A percentile compares a stretch with the other conserved stretches of the same genome.
These are phyloP conservation scores for Suillus tomentosus DNA, from an alignment of 768 basidiomycete species.

Conservation along the genomic window DNA sequence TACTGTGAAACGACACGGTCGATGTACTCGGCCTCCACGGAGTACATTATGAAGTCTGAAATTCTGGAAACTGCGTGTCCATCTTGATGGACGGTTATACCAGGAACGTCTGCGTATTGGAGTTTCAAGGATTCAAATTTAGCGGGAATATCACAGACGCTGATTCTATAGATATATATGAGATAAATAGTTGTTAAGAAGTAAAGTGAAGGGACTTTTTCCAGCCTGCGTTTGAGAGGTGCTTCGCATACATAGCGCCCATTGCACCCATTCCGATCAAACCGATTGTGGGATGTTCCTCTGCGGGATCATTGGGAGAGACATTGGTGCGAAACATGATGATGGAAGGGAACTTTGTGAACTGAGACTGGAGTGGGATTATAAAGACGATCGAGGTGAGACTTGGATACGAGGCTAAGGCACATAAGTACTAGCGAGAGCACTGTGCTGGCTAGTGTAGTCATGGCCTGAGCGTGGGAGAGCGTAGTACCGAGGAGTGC, in stretches of 20 bases:
- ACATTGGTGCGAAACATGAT: constrained; percentile 29
- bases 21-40: constrained; percentile 91
- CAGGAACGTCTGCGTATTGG: constrained; percentile 61
- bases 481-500: neutral
- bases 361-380: no score
- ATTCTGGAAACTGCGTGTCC: constrained; percentile 88
- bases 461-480: neutral
- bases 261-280: constrained; percentile 98
- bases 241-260: constrained; percentile 90
- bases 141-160: constrained; percentile 84
- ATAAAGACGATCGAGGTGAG: neutral
- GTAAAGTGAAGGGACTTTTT: constrained; percentile 53
- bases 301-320: constrained; percentile 36
- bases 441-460: neutral
- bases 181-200: constrained; percentile 21
- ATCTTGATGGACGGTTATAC: constrained; percentile 67
- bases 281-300: constrained; percentile 77
- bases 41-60: constrained; percentile 93
- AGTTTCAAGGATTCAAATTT: constrained; percentile 64
- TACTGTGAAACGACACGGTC: constrained; percentile 81
- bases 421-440: neutral
- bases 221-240: constrained; percentile 82
- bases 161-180: constrained; percentile 56
- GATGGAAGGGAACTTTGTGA: neutral
- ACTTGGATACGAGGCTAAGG: constrained; percentile 1